Evolutionary conservation across 495 filamentous ascomycete species (phyloP), one percentile per base, ranked within the genome.

Genomic region (Hypoxylon fragiforme): DNA sequence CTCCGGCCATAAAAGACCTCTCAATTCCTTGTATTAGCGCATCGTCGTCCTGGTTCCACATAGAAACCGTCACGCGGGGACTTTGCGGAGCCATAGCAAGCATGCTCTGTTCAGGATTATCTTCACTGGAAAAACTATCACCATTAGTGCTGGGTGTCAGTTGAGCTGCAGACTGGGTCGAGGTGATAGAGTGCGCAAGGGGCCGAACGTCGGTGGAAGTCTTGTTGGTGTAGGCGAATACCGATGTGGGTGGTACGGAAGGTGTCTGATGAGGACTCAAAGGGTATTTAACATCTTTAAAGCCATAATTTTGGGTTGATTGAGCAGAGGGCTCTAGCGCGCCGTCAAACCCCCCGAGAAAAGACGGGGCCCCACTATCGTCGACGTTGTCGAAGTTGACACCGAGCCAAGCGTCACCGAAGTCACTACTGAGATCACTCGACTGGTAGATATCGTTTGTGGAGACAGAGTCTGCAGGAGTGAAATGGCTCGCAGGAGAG

Each of bases 71-170:
- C 7, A 80, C 70, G 11, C 70, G 72, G 2, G 77, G 77, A 50
- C 77, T 81, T 22, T 73, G 72, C 12, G 65, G 58, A 9, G 69
- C 64, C 67, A 73, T 74, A 16, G 63, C 44, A 54, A 70, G 50
- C 7, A 64, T 55, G 39, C 63, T 61, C 3, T 70, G 71, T 3
- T 63, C 70, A 22, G 73, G 49, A 19, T 69, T 74, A 55, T 77
- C 74, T 47, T 77, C 77, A 55, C 76, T 79, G 11, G 77, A 76
- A 21, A 70, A 68, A 28, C 71, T 73, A 36, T 67, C 79, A 28
- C 67, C 72, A 56, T 71, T 77, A 12, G 71, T 75, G 36, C 73
- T 69, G 1, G 77, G 77, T n/a, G 79, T 81, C 31, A 76, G 54
- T 55, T 76, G 72, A 45, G 63, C 54, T 9, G 46, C 54, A 8